These are phyloP conservation scores for Afroboletus lepidellus DNA, from an alignment of 1,284 basidiomycete species.

Conservation along the genomic window DNA sequence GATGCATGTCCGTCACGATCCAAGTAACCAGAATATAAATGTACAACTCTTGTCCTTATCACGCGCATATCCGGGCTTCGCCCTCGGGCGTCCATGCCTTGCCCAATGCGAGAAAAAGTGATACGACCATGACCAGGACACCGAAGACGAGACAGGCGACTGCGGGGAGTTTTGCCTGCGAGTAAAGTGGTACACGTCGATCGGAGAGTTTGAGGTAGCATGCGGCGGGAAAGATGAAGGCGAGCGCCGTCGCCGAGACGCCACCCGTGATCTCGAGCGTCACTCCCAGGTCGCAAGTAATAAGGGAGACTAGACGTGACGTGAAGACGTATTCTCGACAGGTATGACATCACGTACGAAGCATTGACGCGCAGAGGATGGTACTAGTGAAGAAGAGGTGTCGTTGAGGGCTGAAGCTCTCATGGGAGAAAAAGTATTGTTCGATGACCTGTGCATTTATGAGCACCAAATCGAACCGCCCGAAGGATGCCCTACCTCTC, in stretches of 20 bases:
- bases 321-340: background rate
- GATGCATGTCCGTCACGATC: constrained; percentile 9
- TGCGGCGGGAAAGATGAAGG: constrained; percentile 90
- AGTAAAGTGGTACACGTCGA: constrained; percentile 59
- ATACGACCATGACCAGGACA: constrained; percentile 73
- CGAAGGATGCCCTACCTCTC: constrained; percentile 58
- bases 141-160: constrained; percentile 76
- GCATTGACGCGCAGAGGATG: constrained; percentile 82
- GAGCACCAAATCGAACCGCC: constrained; percentile 6
- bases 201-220: constrained; percentile 81
- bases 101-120: constrained; percentile 68
- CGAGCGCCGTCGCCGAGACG: constrained; percentile 89
- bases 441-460: constrained; percentile 70
- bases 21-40: constrained; percentile 18
- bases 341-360: constrained; percentile 51
- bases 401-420: constrained; percentile 75
- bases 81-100: constrained; percentile 77
- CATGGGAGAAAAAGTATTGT: constrained; percentile 88
- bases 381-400: constrained; percentile 91
- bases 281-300: constrained; percentile 95
- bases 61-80: constrained; percentile 65
- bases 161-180: constrained; percentile 72
- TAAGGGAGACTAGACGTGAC: constrained; percentile 67
- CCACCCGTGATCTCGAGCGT: constrained; percentile 98
- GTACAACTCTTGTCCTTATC: constrained; percentile 19